Evolutionary conservation across 495 filamentous ascomycete genomes (phyloP), one percentile per base, ranked within the genome.

Genomic region (Penicillium cinerascens): DNA sequence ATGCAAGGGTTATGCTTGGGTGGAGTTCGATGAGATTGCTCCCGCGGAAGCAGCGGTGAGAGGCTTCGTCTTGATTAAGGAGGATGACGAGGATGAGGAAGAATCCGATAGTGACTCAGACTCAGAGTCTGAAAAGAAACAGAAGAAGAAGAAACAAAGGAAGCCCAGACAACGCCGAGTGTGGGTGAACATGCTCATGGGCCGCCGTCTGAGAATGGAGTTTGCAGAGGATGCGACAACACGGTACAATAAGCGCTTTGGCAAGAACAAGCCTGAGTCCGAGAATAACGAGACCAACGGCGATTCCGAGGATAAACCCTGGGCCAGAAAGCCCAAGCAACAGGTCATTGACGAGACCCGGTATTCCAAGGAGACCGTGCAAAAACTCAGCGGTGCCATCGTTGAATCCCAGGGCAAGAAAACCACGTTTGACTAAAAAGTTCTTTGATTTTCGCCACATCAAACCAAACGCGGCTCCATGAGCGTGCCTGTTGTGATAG

Each of bases 1-100:
- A 74, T 97, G 95, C 76, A 97, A 97, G 74, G 93, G 93, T 1
- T 99, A 88, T 75, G 92, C 86, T 17, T 97, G 93, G 88, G 83
- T 97, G 42, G 86, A 87, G 36, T 99, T 97, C 72, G 84, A 85
- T 63, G 84, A 90, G 21, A 56, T 89, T 16, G 84, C 87, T 17
- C 81, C 85, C 0, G 90, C 88, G 0, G 76, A 83, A 58, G 82
- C 81, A 61, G 93, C 91, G 7, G 90, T 96, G 56, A 85, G 81
- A 54, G 95, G 95, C 2, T 95, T 82, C 63, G 78, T 91, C 42
- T 77, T 82, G 59, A 72, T 85, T 38, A 74, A 88, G 48, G 77
- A 82, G 41, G 80, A 85, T 37, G 78, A 80, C 25, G 82, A 84
- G 36, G 79, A n/a, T n/a, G n/a, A 82, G 29, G 74, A 75, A 29